These are phyloP conservation scores for Globisporangium barbulae DNA, from an alignment of 352 stramenopile species.

Conservation along the genomic window DNA sequence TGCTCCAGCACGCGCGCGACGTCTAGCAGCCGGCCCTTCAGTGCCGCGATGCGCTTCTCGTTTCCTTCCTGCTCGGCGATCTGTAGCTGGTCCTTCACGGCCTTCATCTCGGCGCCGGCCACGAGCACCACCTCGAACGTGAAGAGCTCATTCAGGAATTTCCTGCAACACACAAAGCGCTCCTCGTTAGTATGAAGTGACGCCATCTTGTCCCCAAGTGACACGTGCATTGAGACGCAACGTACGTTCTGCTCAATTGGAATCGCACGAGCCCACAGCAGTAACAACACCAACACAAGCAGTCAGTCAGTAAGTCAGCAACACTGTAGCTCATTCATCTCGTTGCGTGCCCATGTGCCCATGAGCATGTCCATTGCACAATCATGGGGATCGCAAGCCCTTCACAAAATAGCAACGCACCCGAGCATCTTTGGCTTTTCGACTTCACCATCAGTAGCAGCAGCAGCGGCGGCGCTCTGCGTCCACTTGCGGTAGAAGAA, in stretches of 20 bases:
- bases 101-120: conserved; percentile 57
- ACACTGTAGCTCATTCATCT: not conserved
- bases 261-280: not conserved
- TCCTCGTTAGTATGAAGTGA: not conserved
- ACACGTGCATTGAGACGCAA: not conserved
- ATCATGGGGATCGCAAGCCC: conserved; percentile 1
- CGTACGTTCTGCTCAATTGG: conserved; percentile 33
- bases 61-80: conserved; percentile 43
- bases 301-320: conserved; percentile 1
- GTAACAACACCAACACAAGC: not conserved
- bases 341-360: not conserved
- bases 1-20: conserved; percentile 51
- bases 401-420: conserved; percentile 20
- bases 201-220: not conserved
- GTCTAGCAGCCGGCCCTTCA: conserved; percentile 52
- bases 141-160: conserved; percentile 64
- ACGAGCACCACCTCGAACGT: conserved; percentile 64
- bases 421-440: conserved; percentile 36
- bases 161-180: conserved; percentile 20
- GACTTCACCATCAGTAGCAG: conserved; percentile 10
- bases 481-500: conserved; percentile 53
- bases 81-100: conserved; percentile 50
- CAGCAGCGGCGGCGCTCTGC: conserved; percentile 8
- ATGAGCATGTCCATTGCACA: conserved; percentile 8
- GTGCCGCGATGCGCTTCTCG: conserved; percentile 37